These are phyloP conservation scores for Aspergillus luchuensis DNA, from an alignment of 2,329 filamentous ascomycete genomes.

Conservation along the genomic window DNA sequence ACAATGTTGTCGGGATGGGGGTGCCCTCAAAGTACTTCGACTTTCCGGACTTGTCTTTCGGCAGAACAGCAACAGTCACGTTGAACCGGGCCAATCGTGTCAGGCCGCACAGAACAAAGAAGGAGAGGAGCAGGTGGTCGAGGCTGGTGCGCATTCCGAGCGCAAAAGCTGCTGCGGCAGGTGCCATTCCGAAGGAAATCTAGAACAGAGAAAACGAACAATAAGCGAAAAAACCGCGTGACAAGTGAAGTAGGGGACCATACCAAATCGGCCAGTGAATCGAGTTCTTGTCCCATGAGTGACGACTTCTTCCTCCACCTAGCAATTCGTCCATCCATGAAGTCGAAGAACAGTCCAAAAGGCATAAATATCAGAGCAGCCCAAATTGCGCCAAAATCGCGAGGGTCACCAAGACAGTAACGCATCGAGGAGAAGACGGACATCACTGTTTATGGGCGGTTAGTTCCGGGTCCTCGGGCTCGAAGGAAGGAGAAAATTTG, in stretches of 20 bases:
- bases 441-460: slow-evolving; percentile 62
- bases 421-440: slow-evolving; percentile 93
- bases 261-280: slow-evolving; percentile 94
- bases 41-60: slow-evolving; percentile 90
- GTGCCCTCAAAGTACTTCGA: slow-evolving; percentile 96
- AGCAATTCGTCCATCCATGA: slow-evolving; percentile 95
- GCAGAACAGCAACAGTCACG: slow-evolving; percentile 84
- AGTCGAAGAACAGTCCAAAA: slow-evolving; percentile 94
- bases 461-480: slow-evolving; percentile 16
- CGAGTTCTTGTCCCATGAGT: slow-evolving; percentile 96
- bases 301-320: slow-evolving; percentile 96
- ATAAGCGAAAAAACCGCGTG: slow-evolving; percentile 9
- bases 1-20: slow-evolving; percentile 87
- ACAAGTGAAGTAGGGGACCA: slow-evolving; percentile 25
- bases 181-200: slow-evolving; percentile 94
- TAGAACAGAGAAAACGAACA: slow-evolving; percentile 41
- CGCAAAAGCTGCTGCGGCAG: slow-evolving; percentile 82
- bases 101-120: slow-evolving; percentile 93
- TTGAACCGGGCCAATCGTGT: slow-evolving; percentile 96
- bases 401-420: slow-evolving; percentile 77
- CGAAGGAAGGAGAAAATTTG: not conserved
- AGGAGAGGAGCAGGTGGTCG: slow-evolving; percentile 77
- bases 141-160: slow-evolving; percentile 81
- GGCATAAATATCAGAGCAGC: slow-evolving; percentile 83
- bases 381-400: slow-evolving; percentile 71